Percentiles rank a stretch among this genome's conserved stretches.
phyloP scores from a whole-genome alignment of 768 basidiomycete species.

The Gymnopilus junonius region DNA sequence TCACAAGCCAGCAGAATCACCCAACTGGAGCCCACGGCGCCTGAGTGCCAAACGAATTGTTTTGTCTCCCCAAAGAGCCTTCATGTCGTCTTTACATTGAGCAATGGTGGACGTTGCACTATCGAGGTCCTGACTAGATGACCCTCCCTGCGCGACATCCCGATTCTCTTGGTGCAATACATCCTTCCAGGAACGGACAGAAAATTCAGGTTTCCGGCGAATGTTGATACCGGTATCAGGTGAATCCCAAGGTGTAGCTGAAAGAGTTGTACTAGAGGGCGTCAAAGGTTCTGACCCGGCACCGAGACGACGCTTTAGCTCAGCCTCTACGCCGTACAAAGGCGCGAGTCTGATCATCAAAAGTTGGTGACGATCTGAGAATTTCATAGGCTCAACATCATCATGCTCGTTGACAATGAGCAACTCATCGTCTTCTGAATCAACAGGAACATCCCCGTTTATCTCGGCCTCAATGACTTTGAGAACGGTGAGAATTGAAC shows the following conservation, averaged over 20 bases:
- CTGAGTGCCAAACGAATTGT: conserved; percentile 53
- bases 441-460: conserved; percentile 38
- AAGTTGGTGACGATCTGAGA: conserved; percentile 55
- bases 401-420: conserved; percentile 21
- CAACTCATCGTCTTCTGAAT: conserved; percentile 38
- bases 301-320: conserved; percentile 65
- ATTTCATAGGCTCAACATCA: conserved; percentile 36
- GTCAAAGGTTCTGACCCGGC: conserved; percentile 43
- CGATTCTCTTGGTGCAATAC: conserved; percentile 38
- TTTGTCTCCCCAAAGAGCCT: conserved; percentile 64
- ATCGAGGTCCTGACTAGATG: conserved; percentile 21
- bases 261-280: conserved; percentile 34
- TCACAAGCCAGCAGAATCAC: conserved; percentile 73
- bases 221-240: conserved; percentile 27
- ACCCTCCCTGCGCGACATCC: conserved; percentile 6
- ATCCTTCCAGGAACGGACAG: conserved; percentile 57
- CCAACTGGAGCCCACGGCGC: conserved; percentile 51
- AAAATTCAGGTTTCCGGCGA: conserved; percentile 47
- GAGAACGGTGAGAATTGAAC: conserved; percentile 68
- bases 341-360: conserved; percentile 67
- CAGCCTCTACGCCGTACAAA: conserved; percentile 61
- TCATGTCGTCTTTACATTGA: conserved; percentile 65
- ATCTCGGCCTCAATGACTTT: conserved; percentile 61
- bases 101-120: conserved; percentile 56
- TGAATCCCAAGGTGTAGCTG: conserved; percentile 52